Percentiles rank a stretch among this genome's conserved stretches.
These are phyloP conservation scores for Leccinum subtestaceum DNA, from an alignment of 768 basidiomycete genomes.

Conservation along the genomic window DNA sequence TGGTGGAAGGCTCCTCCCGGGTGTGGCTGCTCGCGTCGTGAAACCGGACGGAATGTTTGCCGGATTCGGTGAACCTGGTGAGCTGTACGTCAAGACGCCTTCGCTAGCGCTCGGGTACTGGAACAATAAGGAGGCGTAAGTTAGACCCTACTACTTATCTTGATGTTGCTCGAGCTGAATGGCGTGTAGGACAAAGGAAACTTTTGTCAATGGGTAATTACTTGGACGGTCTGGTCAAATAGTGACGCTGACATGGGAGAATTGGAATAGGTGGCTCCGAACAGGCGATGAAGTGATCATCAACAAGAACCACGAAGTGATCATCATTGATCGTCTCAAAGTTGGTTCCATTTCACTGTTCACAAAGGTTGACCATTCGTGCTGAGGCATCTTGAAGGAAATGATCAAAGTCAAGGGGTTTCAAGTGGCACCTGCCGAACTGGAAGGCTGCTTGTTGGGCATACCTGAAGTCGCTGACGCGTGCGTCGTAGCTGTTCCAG, in stretches of 20 bases:
- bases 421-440: slow-evolving; percentile 73
- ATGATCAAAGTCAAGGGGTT: slow-evolving; percentile 69
- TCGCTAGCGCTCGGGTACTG: slow-evolving; percentile 43
- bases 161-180: slow-evolving; percentile 29
- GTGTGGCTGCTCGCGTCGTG: slow-evolving; percentile 52
- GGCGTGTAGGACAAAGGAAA: slow-evolving; percentile 55
- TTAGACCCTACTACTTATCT: slow-evolving; percentile 3
- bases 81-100: slow-evolving; percentile 48
- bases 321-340: slow-evolving; percentile 64
- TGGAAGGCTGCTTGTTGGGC: slow-evolving; percentile 63
- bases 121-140: slow-evolving; percentile 63
- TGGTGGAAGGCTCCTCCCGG: slow-evolving; percentile 48
- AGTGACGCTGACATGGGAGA: not conserved
- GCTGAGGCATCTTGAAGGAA: slow-evolving; percentile 40
- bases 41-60: slow-evolving; percentile 57
- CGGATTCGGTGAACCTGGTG: slow-evolving; percentile 55
- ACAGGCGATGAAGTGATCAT: slow-evolving; percentile 67
- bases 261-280: slow-evolving; percentile 68
- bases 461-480: slow-evolving; percentile 58
- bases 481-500: slow-evolving; percentile 63
- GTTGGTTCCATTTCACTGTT: slow-evolving; percentile 24
- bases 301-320: slow-evolving; percentile 51
- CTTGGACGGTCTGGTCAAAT: slow-evolving; percentile 17
- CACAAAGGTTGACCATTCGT: not conserved
- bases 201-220: slow-evolving; percentile 61